Percentiles rank a stretch among this genome's conserved stretches.
These are phyloP conservation scores for Chytriomyces confervae DNA, from an alignment of 192 early-diverging fungal species.

Conservation along the genomic window DNA sequence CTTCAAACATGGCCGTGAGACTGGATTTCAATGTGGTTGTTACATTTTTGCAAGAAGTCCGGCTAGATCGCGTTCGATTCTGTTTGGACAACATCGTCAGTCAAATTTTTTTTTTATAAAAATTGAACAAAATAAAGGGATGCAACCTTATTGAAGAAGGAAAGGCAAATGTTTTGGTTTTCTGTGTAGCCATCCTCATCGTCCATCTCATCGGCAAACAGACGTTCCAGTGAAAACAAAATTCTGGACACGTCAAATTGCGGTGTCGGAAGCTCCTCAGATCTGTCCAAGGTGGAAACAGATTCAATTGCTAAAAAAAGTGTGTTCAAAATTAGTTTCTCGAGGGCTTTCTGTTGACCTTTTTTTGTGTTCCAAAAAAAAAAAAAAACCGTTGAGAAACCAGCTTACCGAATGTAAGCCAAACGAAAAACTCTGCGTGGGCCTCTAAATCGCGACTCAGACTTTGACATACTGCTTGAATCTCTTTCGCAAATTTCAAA, in stretches of 20 bases:
- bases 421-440: conserved; percentile 16
- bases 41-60: background rate
- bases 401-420: conserved; percentile 14
- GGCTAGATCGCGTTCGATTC: background rate
- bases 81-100: background rate
- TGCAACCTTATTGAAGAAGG: conserved; percentile 24
- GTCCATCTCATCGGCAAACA: background rate
- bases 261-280: conserved; percentile 4
- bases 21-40: background rate
- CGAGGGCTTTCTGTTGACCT: too few relatives aligned
- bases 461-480: background rate
- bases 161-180: background rate
- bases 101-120: background rate
- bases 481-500: background rate
- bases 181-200: background rate
- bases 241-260: conserved; percentile 3
- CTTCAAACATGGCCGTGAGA: conserved; percentile 4
- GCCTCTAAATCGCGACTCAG: conserved; percentile 13
- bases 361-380: background rate
- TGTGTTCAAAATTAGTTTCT: background rate
- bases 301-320: conserved; percentile 15
- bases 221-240: conserved; percentile 6
- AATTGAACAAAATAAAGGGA: background rate
- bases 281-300: conserved; percentile 10
- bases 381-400: background rate